phyloP scores from a whole-genome alignment of 2,329 filamentous ascomycete genomes.

The Claviceps sp. region DNA sequence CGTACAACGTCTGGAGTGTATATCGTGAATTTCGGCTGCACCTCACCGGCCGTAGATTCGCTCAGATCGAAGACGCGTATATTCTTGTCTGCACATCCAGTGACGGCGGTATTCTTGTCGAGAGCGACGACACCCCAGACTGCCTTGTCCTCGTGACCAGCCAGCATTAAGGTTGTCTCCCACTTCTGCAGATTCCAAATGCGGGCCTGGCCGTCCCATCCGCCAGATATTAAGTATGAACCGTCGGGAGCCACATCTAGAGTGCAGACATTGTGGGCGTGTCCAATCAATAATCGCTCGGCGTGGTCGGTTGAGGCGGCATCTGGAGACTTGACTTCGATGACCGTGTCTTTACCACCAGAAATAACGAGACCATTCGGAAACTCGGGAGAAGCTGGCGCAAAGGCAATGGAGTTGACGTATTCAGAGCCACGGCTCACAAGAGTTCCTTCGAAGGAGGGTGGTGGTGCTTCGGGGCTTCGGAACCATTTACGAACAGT shows the following conservation, averaged over 20 bases:
- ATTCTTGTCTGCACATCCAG: constrained; percentile 80
- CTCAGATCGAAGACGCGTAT: constrained; percentile 74
- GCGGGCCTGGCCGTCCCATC: constrained; percentile 83
- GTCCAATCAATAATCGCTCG: constrained; percentile 74
- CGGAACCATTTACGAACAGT: constrained; percentile 80
- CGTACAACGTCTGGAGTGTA: constrained; percentile 72
- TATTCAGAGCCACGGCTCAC: constrained; percentile 71
- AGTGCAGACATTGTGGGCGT: constrained; percentile 77
- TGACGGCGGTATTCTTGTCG: constrained; percentile 68
- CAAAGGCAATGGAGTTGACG: constrained; percentile 72
- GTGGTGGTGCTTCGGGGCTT: constrained; percentile 50
- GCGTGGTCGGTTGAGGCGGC: constrained; percentile 60
- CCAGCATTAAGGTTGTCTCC: constrained; percentile 59
- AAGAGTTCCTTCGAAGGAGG: constrained; percentile 64
- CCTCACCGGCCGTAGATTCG: constrained; percentile 39
- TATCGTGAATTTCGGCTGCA: constrained; percentile 39
- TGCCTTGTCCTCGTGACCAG: constrained; percentile 59
- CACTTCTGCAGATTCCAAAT: constrained; percentile 80
- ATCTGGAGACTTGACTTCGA: constrained; percentile 70
- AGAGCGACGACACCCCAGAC: constrained; percentile 90
- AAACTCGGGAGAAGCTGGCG: constrained; percentile 53
- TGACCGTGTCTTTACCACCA: constrained; percentile 81
- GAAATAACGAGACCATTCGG: constrained; percentile 75
- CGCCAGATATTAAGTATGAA: constrained; percentile 71
- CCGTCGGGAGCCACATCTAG: constrained; percentile 65